A percentile compares a stretch with the other conserved stretches of the same genome.
phyloP scores from a whole-genome alignment of 441 rosid genomes.

The Pelargonium exstipulatum region DNA sequence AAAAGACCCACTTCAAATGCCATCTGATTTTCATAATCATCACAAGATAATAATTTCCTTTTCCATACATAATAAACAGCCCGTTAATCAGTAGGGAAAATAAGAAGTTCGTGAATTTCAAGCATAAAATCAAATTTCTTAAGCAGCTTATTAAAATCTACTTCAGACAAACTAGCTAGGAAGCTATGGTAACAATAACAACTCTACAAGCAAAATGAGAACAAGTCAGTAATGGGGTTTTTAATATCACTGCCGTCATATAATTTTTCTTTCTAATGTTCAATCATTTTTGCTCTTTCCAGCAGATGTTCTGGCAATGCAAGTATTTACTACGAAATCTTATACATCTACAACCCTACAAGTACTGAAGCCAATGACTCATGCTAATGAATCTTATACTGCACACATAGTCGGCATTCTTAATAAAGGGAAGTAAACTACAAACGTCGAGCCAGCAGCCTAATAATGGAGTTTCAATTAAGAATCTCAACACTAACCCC shows the following conservation, averaged over 20 bases:
- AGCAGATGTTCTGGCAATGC: not conserved
- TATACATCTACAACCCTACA: not conserved
- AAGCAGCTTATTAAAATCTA: not conserved
- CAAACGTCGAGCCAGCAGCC: not conserved
- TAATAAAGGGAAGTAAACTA: not conserved
- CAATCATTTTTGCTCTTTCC: not conserved
- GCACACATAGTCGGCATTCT: not conserved
- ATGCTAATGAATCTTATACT: not conserved
- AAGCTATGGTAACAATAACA: not conserved
- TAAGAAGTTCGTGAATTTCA: not conserved
- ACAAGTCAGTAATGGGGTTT: slow-evolving; percentile 1
- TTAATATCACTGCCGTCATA: not conserved
- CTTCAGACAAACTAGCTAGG: not conserved
- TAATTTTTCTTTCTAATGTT: not conserved
- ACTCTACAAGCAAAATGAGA: slow-evolving; percentile 4
- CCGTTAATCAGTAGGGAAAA: not conserved
- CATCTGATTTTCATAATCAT: not conserved
- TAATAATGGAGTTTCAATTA: not conserved
- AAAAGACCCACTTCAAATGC: not conserved
- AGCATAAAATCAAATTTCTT: not conserved
- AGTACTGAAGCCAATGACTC: not conserved
- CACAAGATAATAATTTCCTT: not conserved
- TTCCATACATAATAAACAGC: not conserved
- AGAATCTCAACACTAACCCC: not conserved
- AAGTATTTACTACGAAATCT: not conserved